Percentiles rank a stretch among this genome's conserved stretches.
Conservation (phyloP, 345 rosid species). For the Eucalyptus curtisii region DNA sequence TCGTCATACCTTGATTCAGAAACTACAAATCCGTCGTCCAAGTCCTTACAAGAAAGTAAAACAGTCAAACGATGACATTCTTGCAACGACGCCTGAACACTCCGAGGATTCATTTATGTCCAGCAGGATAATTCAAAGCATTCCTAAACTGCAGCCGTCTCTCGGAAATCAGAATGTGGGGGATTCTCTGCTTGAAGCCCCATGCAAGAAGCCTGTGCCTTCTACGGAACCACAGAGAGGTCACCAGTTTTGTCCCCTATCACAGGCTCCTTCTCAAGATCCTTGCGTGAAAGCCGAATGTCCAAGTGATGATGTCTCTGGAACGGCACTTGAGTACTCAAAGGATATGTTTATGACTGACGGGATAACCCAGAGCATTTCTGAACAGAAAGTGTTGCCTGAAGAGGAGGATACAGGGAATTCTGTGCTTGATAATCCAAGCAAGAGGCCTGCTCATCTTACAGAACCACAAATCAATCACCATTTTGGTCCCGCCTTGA, state of each 20-base stretch:
- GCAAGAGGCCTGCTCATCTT: neutral
- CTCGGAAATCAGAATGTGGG: conserved; percentile 6
- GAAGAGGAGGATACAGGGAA: neutral
- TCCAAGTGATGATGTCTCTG: neutral
- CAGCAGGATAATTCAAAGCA: neutral
- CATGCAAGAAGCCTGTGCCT: neutral
- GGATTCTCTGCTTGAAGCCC: conserved; percentile 2
- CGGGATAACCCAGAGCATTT: neutral
- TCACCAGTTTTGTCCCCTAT: neutral
- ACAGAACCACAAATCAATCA: neutral
- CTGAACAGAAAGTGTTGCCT: neutral
- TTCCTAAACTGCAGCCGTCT: conserved; percentile 7
- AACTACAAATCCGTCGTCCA: neutral
- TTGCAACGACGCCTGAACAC: neutral
- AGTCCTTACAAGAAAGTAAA: neutral
- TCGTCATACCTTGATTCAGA: neutral
- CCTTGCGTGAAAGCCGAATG: neutral
- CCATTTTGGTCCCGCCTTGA: neutral
- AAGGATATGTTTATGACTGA: neutral
- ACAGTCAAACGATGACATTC: neutral
- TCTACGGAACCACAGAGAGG: neutral
- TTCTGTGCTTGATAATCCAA: neutral
- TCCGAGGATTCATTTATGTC: neutral
- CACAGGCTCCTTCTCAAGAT: neutral
- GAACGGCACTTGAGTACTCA: neutral